Base-by-base conservation (phyloP, 202 grass and related monocot genomes). In the Carex sylvatica region DNA sequence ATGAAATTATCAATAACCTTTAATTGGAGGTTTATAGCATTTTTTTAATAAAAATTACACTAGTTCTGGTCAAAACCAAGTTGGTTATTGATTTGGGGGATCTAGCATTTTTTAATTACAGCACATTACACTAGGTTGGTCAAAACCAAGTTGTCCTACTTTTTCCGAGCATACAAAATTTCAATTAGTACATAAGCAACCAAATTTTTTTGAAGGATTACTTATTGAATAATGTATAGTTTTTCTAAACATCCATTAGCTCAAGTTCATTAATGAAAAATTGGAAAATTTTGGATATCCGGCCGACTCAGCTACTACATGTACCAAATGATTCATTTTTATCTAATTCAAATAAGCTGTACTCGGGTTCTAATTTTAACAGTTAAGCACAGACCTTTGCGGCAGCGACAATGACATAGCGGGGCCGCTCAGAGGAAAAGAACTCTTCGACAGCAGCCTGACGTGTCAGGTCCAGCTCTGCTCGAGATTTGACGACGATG, bases 401-500 rank as follows among this genome's bases (percentile, higher is more conserved):
- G 15, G 91, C 91, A 44, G 92, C 85, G 65, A 97, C 83, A 70
- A 89, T 80, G 36, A 97, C 91, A 86, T 94, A 94, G 10, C 88
- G 88, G 0, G 89, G 92, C 15, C 10, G 83, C 87, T 94, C 85
- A 47, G 72, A 74, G 38, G 78, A 80, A 80, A 97, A 97, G 87
- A 97, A 97, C 58, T 85, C 86, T 23, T 91, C 88, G 35, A 94
- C 90, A 16, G 83, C 87, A 47, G 85, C 10, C 87, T 92, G 92
- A 64, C 83, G 89, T 42, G 92, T 84, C 12, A 97, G 94, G 79
- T 97, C 92, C 5, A 94, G 92, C 72, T 97, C 90, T 0, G 85
- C 14, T n/a, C 80, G 94, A 46, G 88, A 89, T 87, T 84, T 85
- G 58, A 89, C 70, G 0, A 92, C 51, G 77, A 97, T 22, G 81